Evolutionary conservation across 208 protist species (phyloP), one percentile per base, ranked within the genome.

Genomic region (Leishmania tropica): DNA sequence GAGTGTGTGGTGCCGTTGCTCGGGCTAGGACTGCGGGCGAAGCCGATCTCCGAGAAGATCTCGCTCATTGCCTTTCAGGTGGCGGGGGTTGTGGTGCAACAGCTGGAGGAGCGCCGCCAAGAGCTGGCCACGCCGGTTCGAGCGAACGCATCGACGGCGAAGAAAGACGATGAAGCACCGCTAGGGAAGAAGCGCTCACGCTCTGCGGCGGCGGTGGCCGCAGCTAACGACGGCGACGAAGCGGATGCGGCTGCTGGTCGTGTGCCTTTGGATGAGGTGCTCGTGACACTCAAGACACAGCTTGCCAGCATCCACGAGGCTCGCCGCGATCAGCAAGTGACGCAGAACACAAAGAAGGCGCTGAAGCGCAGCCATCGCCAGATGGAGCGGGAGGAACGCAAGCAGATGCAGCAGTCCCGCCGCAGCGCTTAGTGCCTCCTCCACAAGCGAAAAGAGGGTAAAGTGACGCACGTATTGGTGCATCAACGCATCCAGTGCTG

Each of bases 21-120:
- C 15, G 79, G 65, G 37, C 78, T 93, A 28, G 91, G 86, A 24
- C 84, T 93, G 74, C 76, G 74, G 24, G 87, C 89, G 8, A 84
- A 82, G 81, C 74, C 78, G 5, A 85, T 93, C 21, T 94, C 94
- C 3, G 87, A 93, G 75, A 85, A 84, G 79, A 81, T 97, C 40
- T 86, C 86, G n/a, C 82, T 85, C 75, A 80, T 93, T 21, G 89
- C 90, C 17, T 75, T 90, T 62, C 92, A 96, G 80, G 83, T 90
- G 21, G 68, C 88, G 2, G 62, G 67, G 6, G 88, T 97, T 53
- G 85, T 95, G 47, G 85, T 89, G 76, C 87, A 94, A 81, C 94
- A 97, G 72, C 80, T 97, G 65, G 94, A 96, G 72, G 88, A 84
- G 58, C 93, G 87, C 47, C 91, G 90, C 35, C 48, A 73, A 40